These are phyloP conservation scores for Rozella allomycis DNA, from an alignment of 371 early-diverging fungal species.

Conservation along the genomic window DNA sequence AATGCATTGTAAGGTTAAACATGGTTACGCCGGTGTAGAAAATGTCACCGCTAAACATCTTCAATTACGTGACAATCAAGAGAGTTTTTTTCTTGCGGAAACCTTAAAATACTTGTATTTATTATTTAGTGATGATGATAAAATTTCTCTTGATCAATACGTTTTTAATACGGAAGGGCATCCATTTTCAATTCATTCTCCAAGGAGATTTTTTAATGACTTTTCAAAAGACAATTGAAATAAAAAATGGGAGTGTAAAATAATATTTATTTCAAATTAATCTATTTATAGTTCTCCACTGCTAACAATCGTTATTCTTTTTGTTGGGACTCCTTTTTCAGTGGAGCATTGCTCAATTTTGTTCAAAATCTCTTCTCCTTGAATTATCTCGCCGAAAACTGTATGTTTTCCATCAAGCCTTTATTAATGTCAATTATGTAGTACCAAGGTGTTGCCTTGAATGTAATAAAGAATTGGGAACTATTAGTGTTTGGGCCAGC, in stretches of 20 bases:
- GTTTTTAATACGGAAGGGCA: conserved; percentile 27
- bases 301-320: no score
- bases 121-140: conserved; percentile 14
- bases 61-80: conserved; percentile 1
- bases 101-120: conserved; percentile 5
- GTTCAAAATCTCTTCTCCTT: conserved; percentile 12
- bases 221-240: no score
- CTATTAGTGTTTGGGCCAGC: conserved; percentile 62
- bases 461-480: conserved; percentile 39
- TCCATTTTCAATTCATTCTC: conserved; percentile 10
- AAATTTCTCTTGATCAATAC: conserved; percentile 12
- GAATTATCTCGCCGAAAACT: conserved; percentile 23
- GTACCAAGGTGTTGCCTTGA: conserved; percentile 20
- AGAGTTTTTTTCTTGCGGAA: conserved; percentile 4
- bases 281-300: no score
- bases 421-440: no score
- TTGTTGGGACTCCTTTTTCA: no score
- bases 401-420: conserved; percentile 34
- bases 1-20: conserved; percentile 1
- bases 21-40: conserved; percentile 5
- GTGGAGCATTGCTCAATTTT: no score
- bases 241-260: no score
- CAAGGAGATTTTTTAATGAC: no score
- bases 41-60: conserved; percentile 3
- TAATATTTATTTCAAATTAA: no score